Base-by-base conservation (phyloP, 2,329 filamentous ascomycete genomes). In the Emericellopsis atlantica region DNA sequence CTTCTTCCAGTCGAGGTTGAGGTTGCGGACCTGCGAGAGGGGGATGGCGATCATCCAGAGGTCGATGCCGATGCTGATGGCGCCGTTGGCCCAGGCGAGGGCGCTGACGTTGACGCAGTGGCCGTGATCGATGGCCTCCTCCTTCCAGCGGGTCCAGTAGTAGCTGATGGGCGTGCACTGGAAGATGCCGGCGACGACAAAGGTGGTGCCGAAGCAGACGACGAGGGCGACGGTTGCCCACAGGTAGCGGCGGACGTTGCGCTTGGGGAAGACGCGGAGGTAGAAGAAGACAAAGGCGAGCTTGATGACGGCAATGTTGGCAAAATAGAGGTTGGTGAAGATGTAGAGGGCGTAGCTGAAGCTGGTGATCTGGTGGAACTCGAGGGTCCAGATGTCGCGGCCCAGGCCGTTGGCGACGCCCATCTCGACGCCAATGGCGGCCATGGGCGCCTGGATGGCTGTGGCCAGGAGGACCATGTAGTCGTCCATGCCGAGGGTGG, bases 271-370 rank as follows among this genome's bases (percentile, higher is more conserved):
- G 41, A 77, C 69, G 40, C 69, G 65, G 4, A 72, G 55, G 47
- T 74, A 76, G 52, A 77, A 74, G 49, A 70, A 61, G 1, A 77
- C 54, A 16, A 78, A 58, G 0, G 71, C 64, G 4, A 72, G 51
- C 46, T 76, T 74, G 14, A 70, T 57, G 26, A 71, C 52, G 2
- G 65, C 56, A 14, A 72, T 51, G 15, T 66, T 56, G 4, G 54
- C 40, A 48, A 74, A 71, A 51, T 76, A 73, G 22, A 70, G 39
- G 7, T 58, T 45, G 24, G 65, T 62, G 48, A 61, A 57, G 44
- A 61, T 49, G 47, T 65, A 72, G 22, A 72, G 63, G 47, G 53
- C 62, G 23, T 58, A 55, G 8, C 60, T 50, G 26, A 76, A 69
- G 1, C 51, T 49, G 22, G 62, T 67, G 36, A 76, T 61, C n/a